Percentiles rank a stretch among this genome's conserved stretches.
These are phyloP conservation scores for Posidonia australis DNA, from an alignment of 106 monocot species.

Conservation along the genomic window DNA sequence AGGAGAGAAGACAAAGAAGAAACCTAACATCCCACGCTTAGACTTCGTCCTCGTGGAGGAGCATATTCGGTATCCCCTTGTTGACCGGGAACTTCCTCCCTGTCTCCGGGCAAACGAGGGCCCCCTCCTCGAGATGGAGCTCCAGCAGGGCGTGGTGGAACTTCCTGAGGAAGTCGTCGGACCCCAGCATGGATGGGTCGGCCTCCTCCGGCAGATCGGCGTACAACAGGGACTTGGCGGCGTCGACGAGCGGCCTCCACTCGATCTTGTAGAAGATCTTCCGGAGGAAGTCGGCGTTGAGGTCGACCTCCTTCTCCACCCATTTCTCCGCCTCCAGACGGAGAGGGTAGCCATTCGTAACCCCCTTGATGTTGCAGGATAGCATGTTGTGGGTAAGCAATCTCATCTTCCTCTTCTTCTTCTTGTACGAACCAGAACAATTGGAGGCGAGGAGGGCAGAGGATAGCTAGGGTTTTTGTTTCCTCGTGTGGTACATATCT, in stretches of 20 bases:
- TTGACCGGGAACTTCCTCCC: slow-evolving; percentile 66
- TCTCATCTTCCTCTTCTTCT: slow-evolving; percentile 40
- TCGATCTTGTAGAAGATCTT: slow-evolving; percentile 69
- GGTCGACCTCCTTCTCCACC: slow-evolving; percentile 58
- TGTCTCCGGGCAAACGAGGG: slow-evolving; percentile 88
- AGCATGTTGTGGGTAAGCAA: slow-evolving; percentile 98
- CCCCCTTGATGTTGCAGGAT: slow-evolving; percentile 83
- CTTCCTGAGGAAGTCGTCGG: slow-evolving; percentile 56
- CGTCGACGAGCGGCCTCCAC: slow-evolving; percentile 58
- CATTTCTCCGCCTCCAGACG: slow-evolving; percentile 49
- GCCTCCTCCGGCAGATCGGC: slow-evolving; percentile 51
- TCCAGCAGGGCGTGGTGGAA: slow-evolving; percentile 92
- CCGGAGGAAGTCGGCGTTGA: slow-evolving; percentile 83
- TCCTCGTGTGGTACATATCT: too few species aligned
- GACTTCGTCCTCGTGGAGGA: slow-evolving; percentile 95
- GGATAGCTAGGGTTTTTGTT: not conserved
- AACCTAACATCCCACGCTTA: slow-evolving; percentile 9
- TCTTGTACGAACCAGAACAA: not conserved
- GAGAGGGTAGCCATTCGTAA: slow-evolving; percentile 73
- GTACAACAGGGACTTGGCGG: slow-evolving; percentile 35
- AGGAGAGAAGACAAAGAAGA: too few species aligned
- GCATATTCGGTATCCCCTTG: slow-evolving; percentile 96
- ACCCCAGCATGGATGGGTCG: slow-evolving; percentile 28
- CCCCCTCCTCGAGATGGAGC: slow-evolving; percentile 79
- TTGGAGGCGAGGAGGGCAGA: not conserved